Base-by-base conservation (phyloP, 2,329 filamentous ascomycete species). In the Epichloe brachyelytri region DNA sequence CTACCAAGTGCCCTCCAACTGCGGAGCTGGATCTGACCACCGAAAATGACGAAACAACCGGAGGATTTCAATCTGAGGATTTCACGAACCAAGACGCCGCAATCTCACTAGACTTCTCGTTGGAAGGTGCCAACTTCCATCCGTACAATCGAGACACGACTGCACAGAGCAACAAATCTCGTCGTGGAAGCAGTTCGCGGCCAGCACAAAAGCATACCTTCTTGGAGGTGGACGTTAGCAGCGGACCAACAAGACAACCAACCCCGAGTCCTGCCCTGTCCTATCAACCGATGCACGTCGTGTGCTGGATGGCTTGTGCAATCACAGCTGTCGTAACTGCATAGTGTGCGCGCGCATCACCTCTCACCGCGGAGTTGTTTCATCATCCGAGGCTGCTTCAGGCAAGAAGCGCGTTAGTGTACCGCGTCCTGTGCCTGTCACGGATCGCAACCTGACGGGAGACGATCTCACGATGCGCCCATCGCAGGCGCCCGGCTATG, bases 401-500 rank as follows among this genome's bases (percentile, higher is more conserved):
- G 69, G 68, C 54, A 77, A 80, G 63, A 81, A 82, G 63, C 77
- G 78, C 47, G 70, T 88, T 39, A 77, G 74, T 44, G 74, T 85
- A 44, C 67, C 79, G 33, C 81, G 79, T 33, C 85, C 84, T 2
- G 73, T 83, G 43, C 81, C 83, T 14, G 79, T 85, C 50, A 83
- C 81, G 0, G 77, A 82, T 63, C 80, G 65, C 65, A 74, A 77
- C 43, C 70, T 75, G 11, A 71, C 59, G 8, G 56, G 59, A 20
- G 75, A 78, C 40, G 74, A 79, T 46, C 68, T 69, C 2, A 83
- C 79, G 1, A 71, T 83, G 59, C 82, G 85, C 5, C 82, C 84
- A 5, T 75, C 83, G 1, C 83, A 87, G 60, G 71, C 80, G 1
- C 88, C 88, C 0, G 80, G 78, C 4, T 68, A 83, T 43, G 88